Evolutionary conservation across 352 stramenopile genomes (phyloP).

Genomic region (Globisporangium mamillatum): DNA sequence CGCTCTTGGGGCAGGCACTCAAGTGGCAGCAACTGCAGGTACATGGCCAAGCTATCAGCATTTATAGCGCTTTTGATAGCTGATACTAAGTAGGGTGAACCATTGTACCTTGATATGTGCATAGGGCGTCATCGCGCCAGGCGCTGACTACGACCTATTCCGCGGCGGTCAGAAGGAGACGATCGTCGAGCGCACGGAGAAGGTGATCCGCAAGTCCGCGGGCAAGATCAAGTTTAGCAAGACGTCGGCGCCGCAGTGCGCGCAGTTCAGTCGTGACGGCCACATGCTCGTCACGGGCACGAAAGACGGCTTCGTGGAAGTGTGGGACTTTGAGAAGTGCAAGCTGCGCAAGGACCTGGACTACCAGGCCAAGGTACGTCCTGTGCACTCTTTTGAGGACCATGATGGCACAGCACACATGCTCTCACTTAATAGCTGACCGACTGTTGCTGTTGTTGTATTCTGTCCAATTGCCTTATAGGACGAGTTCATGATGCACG

Average conservation of each 20-base stretch:
- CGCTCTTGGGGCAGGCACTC: constrained; percentile 85
- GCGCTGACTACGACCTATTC: constrained; percentile 84
- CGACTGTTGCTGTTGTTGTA: neutral
- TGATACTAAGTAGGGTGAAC: neutral
- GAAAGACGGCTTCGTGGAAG: constrained; percentile 94
- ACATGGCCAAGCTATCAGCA: neutral
- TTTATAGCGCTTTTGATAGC: neutral
- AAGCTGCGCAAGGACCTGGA: constrained; percentile 88
- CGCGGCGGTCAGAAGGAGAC: constrained; percentile 52
- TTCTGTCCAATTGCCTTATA: constrained; percentile 10
- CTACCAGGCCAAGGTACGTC: constrained; percentile 87
- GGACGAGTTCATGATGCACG: constrained; percentile 94
- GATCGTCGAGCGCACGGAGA: constrained; percentile 54
- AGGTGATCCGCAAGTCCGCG: constrained; percentile 56
- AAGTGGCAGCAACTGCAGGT: constrained; percentile 89
- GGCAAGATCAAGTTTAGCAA: constrained; percentile 91
- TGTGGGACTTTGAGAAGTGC: constrained; percentile 92
- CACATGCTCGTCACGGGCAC: constrained; percentile 90
- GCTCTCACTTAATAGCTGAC: neutral
- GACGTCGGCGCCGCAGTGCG: constrained; percentile 75
- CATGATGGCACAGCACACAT: neutral
- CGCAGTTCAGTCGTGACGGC: constrained; percentile 87
- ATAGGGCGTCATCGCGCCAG: constrained; percentile 57
- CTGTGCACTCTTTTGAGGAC: neutral
- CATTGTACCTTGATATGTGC: neutral